Evolutionary conservation across 208 protist genomes (phyloP).

Genomic region (Acanthamoeba sp.): DNA sequence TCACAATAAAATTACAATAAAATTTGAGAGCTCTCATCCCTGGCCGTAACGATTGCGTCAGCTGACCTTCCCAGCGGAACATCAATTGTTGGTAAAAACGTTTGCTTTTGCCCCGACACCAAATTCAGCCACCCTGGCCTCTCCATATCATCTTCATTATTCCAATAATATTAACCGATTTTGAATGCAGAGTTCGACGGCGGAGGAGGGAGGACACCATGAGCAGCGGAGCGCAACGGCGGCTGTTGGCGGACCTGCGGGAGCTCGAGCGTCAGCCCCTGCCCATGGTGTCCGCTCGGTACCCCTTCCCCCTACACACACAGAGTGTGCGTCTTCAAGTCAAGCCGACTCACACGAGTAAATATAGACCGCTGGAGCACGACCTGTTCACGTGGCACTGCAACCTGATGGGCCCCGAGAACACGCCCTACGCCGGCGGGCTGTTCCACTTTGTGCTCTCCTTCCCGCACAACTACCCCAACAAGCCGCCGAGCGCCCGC

Average conservation of each 20-base stretch:
- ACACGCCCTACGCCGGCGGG: slow-evolving; percentile 20
- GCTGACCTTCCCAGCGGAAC: too few relatives aligned
- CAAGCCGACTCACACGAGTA: too few relatives aligned
- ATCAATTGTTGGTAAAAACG: too few relatives aligned
- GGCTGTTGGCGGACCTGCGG: slow-evolving; percentile 21
- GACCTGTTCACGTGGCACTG: slow-evolving; percentile 40
- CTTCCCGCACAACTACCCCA: slow-evolving; percentile 19
- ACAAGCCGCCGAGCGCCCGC: slow-evolving; percentile 12
- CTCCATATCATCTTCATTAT: too few relatives aligned
- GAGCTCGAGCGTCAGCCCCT: slow-evolving; percentile 31
- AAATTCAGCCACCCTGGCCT: too few relatives aligned
- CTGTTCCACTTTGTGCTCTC: slow-evolving; percentile 43
- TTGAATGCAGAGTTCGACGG: too few relatives aligned
- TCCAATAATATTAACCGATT: too few relatives aligned
- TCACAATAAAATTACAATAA: too few relatives aligned
- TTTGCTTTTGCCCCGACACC: too few relatives aligned
- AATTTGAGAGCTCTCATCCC: not conserved
- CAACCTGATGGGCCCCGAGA: slow-evolving; percentile 23
- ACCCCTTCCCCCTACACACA: not conserved
- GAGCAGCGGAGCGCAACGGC: slow-evolving; percentile 2
- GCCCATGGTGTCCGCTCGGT: slow-evolving; percentile 19
- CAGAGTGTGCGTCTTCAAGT: too few relatives aligned
- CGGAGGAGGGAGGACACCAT: not conserved
- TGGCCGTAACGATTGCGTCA: too few relatives aligned
- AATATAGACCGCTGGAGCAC: slow-evolving; percentile 6